These are phyloP conservation scores for Fusarium nurragi DNA, from an alignment of 2,329 filamentous ascomycete genomes.

Conservation along the genomic window DNA sequence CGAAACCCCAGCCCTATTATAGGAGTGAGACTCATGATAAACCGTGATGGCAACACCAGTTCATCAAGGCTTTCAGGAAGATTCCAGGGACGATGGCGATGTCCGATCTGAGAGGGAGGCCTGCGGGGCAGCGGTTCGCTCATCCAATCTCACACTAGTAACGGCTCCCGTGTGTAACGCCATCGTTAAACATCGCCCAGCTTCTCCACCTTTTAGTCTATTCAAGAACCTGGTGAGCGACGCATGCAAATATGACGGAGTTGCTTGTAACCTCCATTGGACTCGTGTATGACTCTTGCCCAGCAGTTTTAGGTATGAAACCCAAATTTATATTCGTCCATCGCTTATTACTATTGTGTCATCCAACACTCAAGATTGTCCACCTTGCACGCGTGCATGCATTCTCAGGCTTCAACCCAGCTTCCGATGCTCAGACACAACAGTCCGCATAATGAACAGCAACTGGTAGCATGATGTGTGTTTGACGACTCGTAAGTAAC, in stretches of 20 bases:
- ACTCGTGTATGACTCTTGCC: constrained; percentile 3
- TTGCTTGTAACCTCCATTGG: background rate
- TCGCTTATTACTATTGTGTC: background rate
- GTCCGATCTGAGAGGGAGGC: constrained; percentile 25
- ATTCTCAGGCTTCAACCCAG: constrained; percentile 11
- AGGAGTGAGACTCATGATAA: constrained; percentile 17
- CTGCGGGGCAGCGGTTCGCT: constrained; percentile 26
- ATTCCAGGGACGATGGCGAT: constrained; percentile 14
- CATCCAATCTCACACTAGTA: constrained; percentile 34
- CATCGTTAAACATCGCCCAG: constrained; percentile 21
- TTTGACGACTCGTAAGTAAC: constrained; percentile 15
- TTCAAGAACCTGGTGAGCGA: background rate
- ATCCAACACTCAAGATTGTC: constrained; percentile 10
- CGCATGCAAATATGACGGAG: background rate
- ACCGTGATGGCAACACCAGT: constrained; percentile 24
- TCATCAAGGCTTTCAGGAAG: constrained; percentile 12
- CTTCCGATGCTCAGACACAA: constrained; percentile 6
- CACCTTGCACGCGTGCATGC: constrained; percentile 8
- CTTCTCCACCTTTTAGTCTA: constrained; percentile 17
- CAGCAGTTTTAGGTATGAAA: background rate
- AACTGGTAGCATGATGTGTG: constrained; percentile 25
- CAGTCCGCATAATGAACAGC: constrained; percentile 22
- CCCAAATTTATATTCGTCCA: background rate
- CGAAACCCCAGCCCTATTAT: constrained; percentile 32
- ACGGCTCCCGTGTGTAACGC: constrained; percentile 32